A percentile compares a stretch with the other conserved stretches of the same genome.
phyloP scores from a whole-genome alignment of 768 basidiomycete genomes.

The Mycena pura region DNA sequence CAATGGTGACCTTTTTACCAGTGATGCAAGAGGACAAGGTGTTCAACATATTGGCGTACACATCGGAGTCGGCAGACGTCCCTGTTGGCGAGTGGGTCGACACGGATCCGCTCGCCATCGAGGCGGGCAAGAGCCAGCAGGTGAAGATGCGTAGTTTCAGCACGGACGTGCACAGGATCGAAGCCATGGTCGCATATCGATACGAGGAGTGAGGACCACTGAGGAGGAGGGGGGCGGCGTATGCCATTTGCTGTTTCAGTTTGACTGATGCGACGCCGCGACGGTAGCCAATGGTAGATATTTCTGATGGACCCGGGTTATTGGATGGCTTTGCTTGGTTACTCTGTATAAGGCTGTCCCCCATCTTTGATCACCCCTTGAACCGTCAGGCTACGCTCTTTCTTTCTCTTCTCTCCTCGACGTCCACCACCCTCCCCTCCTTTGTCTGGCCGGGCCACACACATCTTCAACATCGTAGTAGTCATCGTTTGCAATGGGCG shows the following conservation, averaged over 20 bases:
- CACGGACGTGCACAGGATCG: constrained; percentile 96
- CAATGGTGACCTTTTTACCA: constrained; percentile 95
- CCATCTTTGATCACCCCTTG: constrained; percentile 23
- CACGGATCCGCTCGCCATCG: constrained; percentile 90
- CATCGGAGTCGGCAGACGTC: constrained; percentile 88
- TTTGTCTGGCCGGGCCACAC: constrained; percentile 62
- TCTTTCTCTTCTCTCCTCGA: constrained; percentile 33
- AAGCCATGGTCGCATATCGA: constrained; percentile 97
- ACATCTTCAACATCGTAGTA: constrained; percentile 39
- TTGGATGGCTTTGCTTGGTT: constrained; percentile 37
- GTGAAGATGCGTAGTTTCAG: constrained; percentile 96
- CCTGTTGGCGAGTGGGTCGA: constrained; percentile 96
- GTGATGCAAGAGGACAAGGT: constrained; percentile 94
- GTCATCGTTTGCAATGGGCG: constrained; percentile 54
- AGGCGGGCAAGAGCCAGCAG: constrained; percentile 90
- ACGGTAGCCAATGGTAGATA: neutral
- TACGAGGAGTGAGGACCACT: constrained; percentile 72
- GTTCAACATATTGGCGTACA: constrained; percentile 98
- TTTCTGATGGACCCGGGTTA: neutral
- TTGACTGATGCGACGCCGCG: constrained; percentile 23
- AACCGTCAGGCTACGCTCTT: constrained; percentile 30
- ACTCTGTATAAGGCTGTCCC: constrained; percentile 22
- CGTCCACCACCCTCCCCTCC: constrained; percentile 29
- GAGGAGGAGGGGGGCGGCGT: neutral
- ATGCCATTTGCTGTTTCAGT: constrained; percentile 19